phyloP scores from a whole-genome alignment of 2,329 filamentous ascomycete species.

The Graphiopsis chlorocephala region DNA sequence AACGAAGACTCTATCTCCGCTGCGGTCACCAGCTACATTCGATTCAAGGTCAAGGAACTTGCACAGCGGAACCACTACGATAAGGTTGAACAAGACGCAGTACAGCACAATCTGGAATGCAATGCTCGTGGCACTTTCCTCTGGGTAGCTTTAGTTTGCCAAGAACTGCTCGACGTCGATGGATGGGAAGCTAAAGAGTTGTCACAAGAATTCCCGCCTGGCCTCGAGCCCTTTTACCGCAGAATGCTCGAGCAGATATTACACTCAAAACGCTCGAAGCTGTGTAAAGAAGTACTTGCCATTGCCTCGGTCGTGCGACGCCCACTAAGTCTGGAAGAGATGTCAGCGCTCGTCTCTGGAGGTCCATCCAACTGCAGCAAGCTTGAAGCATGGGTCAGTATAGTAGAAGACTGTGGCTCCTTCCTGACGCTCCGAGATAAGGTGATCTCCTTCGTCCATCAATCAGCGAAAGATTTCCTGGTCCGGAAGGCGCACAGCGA shows the following conservation, averaged over 20 bases:
- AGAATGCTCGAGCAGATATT: constrained; percentile 40
- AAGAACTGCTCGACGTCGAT: constrained; percentile 29
- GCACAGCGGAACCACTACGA: constrained; percentile 23
- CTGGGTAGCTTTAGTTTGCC: constrained; percentile 44
- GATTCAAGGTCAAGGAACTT: constrained; percentile 35
- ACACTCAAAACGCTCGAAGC: constrained; percentile 27
- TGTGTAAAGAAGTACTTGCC: constrained; percentile 38
- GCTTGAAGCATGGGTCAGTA: constrained; percentile 17
- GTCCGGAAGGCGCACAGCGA: constrained; percentile 1
- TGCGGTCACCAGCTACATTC: constrained; percentile 41
- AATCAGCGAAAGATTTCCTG: constrained; percentile 47
- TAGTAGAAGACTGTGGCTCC: constrained; percentile 40
- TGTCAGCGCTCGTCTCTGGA: constrained; percentile 1
- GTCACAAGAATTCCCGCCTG: constrained; percentile 33
- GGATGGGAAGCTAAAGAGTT: constrained; percentile 19
- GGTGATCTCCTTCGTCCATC: constrained; percentile 40
- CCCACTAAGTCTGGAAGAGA: constrained; percentile 26
- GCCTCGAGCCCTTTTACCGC: constrained; percentile 39
- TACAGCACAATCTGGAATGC: constrained; percentile 23
- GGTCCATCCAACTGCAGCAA: neutral
- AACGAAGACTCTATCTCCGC: constrained; percentile 35
- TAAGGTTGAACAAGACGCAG: constrained; percentile 20
- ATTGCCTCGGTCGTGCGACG: constrained; percentile 30
- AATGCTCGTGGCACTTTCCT: constrained; percentile 45
- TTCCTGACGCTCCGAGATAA: constrained; percentile 38